Evolutionary conservation across 345 rosid species (phyloP).

Genomic region (Eucalyptus albens): DNA sequence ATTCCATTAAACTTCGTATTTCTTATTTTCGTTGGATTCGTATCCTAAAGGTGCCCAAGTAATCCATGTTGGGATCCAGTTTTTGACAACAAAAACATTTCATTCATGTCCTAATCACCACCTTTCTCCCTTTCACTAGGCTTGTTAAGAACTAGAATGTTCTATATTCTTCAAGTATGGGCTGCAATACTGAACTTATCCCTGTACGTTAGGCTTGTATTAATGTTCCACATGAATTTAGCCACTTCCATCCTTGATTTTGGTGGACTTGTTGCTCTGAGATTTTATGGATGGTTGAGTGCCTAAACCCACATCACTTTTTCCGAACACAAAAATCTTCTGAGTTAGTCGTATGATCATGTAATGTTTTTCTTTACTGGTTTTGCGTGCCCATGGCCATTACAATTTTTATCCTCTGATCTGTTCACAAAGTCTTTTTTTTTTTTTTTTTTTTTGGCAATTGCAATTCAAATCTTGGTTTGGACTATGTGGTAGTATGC

Average conservation of each 20-base stretch:
- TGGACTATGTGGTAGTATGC: background rate
- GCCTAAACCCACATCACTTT: background rate
- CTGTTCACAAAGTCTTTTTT: background rate
- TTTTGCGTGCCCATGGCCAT: background rate
- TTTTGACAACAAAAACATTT: background rate
- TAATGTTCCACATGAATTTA: background rate
- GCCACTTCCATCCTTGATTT: background rate
- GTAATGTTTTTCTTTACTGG: background rate
- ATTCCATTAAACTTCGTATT: background rate
- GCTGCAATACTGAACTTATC: background rate
- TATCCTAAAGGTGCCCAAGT: background rate
- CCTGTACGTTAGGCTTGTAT: background rate
- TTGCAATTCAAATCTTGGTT: background rate
- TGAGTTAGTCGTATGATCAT: background rate
- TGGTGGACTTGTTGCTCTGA: background rate
- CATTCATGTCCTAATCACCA: background rate
- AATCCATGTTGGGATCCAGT: background rate
- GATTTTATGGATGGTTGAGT: background rate
- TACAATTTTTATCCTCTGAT: background rate
- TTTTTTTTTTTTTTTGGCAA: too few species aligned
- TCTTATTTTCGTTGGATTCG: background rate
- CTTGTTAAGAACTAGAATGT: background rate
- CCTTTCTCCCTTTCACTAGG: background rate
- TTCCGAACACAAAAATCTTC: background rate
- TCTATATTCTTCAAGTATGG: background rate